Base-by-base conservation (phyloP, 1,139 yeast genomes). In the Nakaseomyces uthaithaninus region DNA sequence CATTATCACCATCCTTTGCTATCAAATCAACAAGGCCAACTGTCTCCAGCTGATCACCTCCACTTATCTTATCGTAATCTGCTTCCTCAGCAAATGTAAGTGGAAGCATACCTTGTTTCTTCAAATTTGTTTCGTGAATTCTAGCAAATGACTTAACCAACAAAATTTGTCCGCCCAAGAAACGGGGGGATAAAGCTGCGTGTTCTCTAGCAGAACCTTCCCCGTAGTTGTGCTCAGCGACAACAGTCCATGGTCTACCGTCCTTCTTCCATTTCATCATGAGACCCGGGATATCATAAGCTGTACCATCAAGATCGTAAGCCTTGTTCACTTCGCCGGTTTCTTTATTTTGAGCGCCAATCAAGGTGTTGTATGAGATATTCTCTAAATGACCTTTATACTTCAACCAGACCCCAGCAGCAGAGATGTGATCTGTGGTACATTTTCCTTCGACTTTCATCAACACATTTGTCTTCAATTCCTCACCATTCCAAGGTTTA, bases 151-250 rank as follows among this genome's bases (percentile, higher is more conserved):
- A 87, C 67, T 91, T 91, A 54, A 87, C 94, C 48, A 91, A 69
- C 49, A 91, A 82, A 50, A 87, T 75, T 42, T 81, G 68, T 45
- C 97, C 98, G 47, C 96, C 96, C 41, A 91, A 71, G 69, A 83
- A 91, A 63, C 94, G 74, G 47, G 98, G 98, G 31, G 93, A 85
- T 57, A 91, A 70, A 4, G 98, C 98, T 41, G 98, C 98, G 59
- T 91, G 98, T 63, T 91, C 98, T 72, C 98, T 83, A 18, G 98
- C 96, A 42, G 96, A 86, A 50, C 98, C 98, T 70, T 91, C 98
- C 65, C 98, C 98, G 57, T 89, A 91, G 67, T 91, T 91, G 62
- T 91, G 95, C 61, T 89, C 98, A 39, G 96, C 98, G 48, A 91
- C 82, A 37, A 91, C 96, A 49, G 78, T 74, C 98, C 98, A 91